These are phyloP conservation scores for Colletotrichum sp. DNA, from an alignment of 2,329 filamentous ascomycete genomes.

Conservation along the genomic window DNA sequence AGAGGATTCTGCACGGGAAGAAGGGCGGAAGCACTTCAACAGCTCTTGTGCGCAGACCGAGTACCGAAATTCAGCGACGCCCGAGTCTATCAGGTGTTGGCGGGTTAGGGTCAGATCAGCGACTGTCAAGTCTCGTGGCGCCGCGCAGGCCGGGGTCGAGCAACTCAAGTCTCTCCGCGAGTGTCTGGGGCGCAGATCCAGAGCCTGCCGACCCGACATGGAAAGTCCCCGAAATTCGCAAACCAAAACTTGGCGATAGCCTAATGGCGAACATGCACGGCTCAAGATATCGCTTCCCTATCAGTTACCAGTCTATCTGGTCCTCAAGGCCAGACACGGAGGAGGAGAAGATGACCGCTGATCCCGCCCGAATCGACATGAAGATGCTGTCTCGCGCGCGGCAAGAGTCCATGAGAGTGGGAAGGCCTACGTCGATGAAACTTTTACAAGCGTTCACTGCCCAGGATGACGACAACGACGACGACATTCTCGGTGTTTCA, in stretches of 20 bases:
- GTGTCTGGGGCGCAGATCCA: constrained; percentile 19
- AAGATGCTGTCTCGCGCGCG: background rate
- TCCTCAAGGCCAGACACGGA: constrained; percentile 11
- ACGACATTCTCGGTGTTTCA: constrained; percentile 28
- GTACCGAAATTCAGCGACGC: background rate
- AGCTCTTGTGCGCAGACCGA: background rate
- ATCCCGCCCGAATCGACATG: background rate
- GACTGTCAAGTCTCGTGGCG: constrained; percentile 24
- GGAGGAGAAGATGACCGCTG: background rate
- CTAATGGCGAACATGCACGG: constrained; percentile 4
- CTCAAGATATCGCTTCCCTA: constrained; percentile 14
- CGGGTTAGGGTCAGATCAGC: background rate
- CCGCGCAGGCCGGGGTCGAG: constrained; percentile 24
- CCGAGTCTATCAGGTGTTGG: background rate
- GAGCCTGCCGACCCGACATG: constrained; percentile 39
- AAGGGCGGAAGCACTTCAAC: background rate
- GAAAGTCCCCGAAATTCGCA: constrained; percentile 39
- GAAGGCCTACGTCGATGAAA: constrained; percentile 10
- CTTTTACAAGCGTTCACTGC: constrained; percentile 2
- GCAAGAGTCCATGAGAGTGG: background rate
- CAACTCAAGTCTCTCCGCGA: background rate
- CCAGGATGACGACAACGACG: constrained; percentile 29
- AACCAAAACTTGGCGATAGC: constrained; percentile 21
- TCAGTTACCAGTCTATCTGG: constrained; percentile 17
- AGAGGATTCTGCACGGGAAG: constrained; percentile 24